These are phyloP conservation scores for Ramichloridium luteum DNA, from an alignment of 2,329 filamentous ascomycete species.

Conservation along the genomic window DNA sequence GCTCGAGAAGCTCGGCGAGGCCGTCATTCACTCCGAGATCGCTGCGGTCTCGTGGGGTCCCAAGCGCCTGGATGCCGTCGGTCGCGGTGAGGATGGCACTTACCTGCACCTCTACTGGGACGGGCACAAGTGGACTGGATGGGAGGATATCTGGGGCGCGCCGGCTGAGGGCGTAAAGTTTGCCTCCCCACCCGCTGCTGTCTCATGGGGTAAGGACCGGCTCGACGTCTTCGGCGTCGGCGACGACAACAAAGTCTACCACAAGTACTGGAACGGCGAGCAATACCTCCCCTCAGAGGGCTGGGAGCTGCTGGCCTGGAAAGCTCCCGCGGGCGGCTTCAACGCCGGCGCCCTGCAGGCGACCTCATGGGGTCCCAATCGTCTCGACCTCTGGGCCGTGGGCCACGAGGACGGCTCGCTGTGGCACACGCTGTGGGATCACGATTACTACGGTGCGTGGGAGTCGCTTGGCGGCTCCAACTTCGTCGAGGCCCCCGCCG, in stretches of 20 bases:
- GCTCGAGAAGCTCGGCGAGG: slow-evolving; percentile 1
- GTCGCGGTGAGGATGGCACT: not conserved
- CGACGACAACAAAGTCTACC: not conserved
- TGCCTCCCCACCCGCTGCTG: not conserved
- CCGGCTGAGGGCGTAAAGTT: no score
- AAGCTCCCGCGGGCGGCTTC: not conserved
- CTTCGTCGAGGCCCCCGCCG: not conserved
- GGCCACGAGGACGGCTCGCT: not conserved
- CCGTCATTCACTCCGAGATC: not conserved
- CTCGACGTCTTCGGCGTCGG: slow-evolving; percentile 2
- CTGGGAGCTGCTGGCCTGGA: not conserved
- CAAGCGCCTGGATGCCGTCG: not conserved
- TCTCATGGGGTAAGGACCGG: not conserved
- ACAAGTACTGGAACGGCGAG: slow-evolving; percentile 1
- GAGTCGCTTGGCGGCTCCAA: not conserved
- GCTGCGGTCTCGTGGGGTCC: not conserved
- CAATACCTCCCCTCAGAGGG: not conserved
- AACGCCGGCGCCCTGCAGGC: not conserved
- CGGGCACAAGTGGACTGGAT: not conserved
- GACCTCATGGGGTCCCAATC: not conserved
- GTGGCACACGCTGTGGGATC: slow-evolving; percentile 1
- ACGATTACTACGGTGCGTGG: not conserved
- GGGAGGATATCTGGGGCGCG: not conserved
- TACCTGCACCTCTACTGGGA: slow-evolving; percentile 2
- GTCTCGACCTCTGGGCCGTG: slow-evolving; percentile 1